Base-by-base conservation (phyloP, 108 stramenopile genomes). In the Nannochloropsis salina region DNA sequence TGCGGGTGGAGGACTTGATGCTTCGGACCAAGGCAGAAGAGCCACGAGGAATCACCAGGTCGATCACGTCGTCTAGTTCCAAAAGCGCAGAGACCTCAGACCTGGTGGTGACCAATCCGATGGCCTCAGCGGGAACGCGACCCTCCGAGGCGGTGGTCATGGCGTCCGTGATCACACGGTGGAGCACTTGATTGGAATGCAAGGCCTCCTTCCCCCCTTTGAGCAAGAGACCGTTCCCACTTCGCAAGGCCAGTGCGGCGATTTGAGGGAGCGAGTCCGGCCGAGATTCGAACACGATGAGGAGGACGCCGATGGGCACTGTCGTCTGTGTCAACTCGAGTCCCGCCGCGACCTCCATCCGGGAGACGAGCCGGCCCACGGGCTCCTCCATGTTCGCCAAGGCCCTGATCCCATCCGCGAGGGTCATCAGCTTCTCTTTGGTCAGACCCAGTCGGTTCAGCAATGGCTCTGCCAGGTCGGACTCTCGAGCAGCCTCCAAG, bases 231-330 rank as follows among this genome's bases (percentile, higher is more conserved):
- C 97, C 97, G 92, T 98, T 98, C 3, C 97, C 97, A 84, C 95
- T 95, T 18, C 96, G 95, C 42, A 99, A 86, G n/a, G 96, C 95
- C 42, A 98, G 93, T 6, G 97, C 93, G 42, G 97, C 94, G 88
- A 99, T 99, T 92, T 99, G 99, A 10, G 98, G 97, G 90, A 98
- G 95, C 42, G 95, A 96, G 90, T 99, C 99, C 42, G 99, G 99
- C 51, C 99, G 90, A 41, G 94, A 94, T 87, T 99, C 99, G 84
- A 99, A 99, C 80, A 99, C 95, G 83, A 99, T 94, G 92, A 97
- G 95, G 44, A 99, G 87, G 20, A 99, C 98, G 9, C 99, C 99
- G 90, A 99, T 98, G 41, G 99, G 96, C 1, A 94, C 94, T 8
- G 97, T 96, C 41, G 93, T 74, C 85, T 88, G 82, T 22, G 94